A percentile compares a stretch with the other conserved stretches of the same genome.
phyloP scores from a whole-genome alignment of 129 eudicot species.

The Artemisia argyi region DNA sequence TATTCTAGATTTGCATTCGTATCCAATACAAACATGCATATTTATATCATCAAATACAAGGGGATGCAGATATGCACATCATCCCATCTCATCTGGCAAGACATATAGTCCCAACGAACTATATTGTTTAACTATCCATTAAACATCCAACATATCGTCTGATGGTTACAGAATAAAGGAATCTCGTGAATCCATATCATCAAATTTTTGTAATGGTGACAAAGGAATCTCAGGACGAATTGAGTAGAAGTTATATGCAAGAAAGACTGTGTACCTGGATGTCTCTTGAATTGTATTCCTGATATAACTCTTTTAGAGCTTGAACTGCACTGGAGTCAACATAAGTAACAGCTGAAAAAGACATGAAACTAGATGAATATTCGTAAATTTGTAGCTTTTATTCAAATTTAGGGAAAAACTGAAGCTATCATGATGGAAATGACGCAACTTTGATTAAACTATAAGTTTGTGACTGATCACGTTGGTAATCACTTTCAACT shows the following conservation, averaged over 20 bases:
- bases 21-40: too few relatives aligned
- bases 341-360: conserved; percentile 79
- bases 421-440: neutral
- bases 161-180: neutral
- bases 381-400: neutral
- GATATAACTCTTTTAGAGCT: conserved; percentile 76
- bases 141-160: too few relatives aligned
- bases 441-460: neutral
- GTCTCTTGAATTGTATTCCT: conserved; percentile 83
- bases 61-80: too few relatives aligned
- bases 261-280: conserved; percentile 58
- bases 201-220: neutral
- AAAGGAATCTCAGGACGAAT: neutral
- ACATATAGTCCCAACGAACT: too few relatives aligned
- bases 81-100: too few relatives aligned
- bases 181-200: neutral
- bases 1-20: too few relatives aligned
- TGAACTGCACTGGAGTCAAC: conserved; percentile 91
- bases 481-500: too few relatives aligned
- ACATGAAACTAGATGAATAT: conserved; percentile 11
- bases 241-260: conserved; percentile 3
- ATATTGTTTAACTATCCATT: too few relatives aligned
- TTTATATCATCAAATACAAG: too few relatives aligned
- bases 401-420: neutral
- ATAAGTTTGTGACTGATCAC: neutral